phyloP scores from a whole-genome alignment of 257 asterid species.

The Salvia rosmarinus region DNA sequence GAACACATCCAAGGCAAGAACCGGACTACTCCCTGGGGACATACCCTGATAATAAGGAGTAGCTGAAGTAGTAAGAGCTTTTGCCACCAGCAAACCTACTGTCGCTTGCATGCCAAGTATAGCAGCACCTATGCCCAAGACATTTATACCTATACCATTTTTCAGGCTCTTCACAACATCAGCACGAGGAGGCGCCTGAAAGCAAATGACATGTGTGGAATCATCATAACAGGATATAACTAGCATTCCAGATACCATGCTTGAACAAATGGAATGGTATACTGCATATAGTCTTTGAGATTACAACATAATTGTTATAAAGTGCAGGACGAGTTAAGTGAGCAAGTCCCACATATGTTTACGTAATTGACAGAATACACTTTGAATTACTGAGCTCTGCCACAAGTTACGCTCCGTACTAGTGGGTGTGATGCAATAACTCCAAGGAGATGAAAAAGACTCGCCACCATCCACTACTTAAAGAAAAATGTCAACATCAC shows the following conservation, averaged over 20 bases:
- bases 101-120: conserved; percentile 96
- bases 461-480: conserved; percentile 10
- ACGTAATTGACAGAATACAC: neutral
- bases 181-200: conserved; percentile 98
- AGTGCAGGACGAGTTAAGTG: neutral
- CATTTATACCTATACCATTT: conserved; percentile 76
- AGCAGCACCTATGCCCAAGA: conserved; percentile 95
- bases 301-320: neutral
- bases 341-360: neutral
- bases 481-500: neutral
- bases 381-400: neutral
- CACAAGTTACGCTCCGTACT: neutral
- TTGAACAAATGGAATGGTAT: neutral
- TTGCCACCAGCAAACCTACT: conserved; percentile 91
- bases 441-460: neutral
- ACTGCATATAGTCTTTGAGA: neutral
- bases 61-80: conserved; percentile 93
- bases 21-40: conserved; percentile 77
- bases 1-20: conserved; percentile 95
- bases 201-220: conserved; percentile 20
- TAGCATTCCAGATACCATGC: neutral
- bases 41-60: conserved; percentile 82
- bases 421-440: neutral
- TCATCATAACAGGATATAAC: conserved; percentile 10
- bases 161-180: conserved; percentile 87